Evolutionary conservation across 1,284 basidiomycete species (phyloP), one percentile per base, ranked within the genome.

Genomic region (Microbotryomycetes sp.): DNA sequence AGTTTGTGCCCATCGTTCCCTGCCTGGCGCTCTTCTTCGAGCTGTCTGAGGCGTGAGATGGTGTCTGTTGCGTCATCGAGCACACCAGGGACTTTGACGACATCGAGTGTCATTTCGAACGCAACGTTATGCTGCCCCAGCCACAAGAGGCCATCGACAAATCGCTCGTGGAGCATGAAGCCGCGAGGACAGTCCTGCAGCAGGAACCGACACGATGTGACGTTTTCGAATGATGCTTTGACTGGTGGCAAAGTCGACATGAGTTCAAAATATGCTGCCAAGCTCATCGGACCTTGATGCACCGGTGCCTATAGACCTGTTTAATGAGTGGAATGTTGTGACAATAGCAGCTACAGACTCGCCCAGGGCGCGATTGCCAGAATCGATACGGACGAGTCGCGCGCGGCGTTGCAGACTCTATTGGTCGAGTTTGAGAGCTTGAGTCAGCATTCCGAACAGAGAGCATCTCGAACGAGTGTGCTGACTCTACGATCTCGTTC

Each of bases 341-440:
- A 18, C 35, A 41, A 9, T 11, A 11, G 35, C 18, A 31, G 30
- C n/a, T 4, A 23, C 3, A n/a, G 13, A 28, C 60, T 23, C 16
- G 59, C 64, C 66, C 66, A 68, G 5, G 66, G 66, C 0, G 57
- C 61, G 47, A 68, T n/a, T 4, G 59, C 66, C n/a, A 68, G 28
- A 4, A 62, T 30, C 5, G 51, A 52, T 3, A 31, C 18, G 1
- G 31, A n/a, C n/a, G 35, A 41, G 9, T 41, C 56, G 4, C 64
- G 60, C 0, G 61, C 59, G 0, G 59, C 56, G 15, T 50, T 24
- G 26, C 61, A 63, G 2, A 67, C 66, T 0, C 66, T 67, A 48
- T 9, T n/a, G n/a, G n/a, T n/a, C n/a, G n/a, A n/a, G n/a, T n/a
- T n/a, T n/a, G 21, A 5, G 1, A 4, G 3, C 5, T 6, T 1